phyloP scores from a whole-genome alignment of 2,329 filamentous ascomycete genomes.

The Pestalotiopsis fici region DNA sequence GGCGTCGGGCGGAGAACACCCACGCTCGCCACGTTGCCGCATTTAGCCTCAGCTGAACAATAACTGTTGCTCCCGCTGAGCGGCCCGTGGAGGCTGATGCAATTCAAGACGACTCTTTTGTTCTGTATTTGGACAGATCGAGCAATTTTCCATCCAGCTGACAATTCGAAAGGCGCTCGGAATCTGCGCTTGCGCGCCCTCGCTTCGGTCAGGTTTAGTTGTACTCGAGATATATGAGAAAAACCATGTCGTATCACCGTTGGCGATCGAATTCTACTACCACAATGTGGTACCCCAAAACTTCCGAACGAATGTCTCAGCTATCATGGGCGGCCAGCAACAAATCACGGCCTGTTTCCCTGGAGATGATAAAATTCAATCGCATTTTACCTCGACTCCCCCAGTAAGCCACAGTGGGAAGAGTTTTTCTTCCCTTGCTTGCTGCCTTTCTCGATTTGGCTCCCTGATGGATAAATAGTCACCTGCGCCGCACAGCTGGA shows the following conservation, averaged over 20 bases:
- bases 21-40: not conserved
- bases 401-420: not conserved
- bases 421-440: not conserved
- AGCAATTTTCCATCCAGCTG: not conserved
- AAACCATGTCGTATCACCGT: constrained; percentile 2
- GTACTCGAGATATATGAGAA: not conserved
- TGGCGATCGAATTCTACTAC: not conserved
- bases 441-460: not conserved
- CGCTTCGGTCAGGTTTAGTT: not conserved
- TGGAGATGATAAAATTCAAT: not conserved
- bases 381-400: not conserved
- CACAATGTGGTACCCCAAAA: constrained; percentile 6
- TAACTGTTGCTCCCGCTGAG: not conserved
- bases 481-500: not conserved
- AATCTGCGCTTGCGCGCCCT: not conserved
- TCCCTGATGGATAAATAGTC: not conserved
- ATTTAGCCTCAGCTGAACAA: not conserved
- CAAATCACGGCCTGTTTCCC: not conserved
- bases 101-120: not conserved
- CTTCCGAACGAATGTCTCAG: constrained; percentile 6
- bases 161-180: not conserved
- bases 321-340: not conserved
- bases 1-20: too few species aligned
- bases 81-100: not conserved
- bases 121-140: not conserved